Conservation (phyloP, 192 early-diverging fungal species). For the Coemansia javaensis region DNA sequence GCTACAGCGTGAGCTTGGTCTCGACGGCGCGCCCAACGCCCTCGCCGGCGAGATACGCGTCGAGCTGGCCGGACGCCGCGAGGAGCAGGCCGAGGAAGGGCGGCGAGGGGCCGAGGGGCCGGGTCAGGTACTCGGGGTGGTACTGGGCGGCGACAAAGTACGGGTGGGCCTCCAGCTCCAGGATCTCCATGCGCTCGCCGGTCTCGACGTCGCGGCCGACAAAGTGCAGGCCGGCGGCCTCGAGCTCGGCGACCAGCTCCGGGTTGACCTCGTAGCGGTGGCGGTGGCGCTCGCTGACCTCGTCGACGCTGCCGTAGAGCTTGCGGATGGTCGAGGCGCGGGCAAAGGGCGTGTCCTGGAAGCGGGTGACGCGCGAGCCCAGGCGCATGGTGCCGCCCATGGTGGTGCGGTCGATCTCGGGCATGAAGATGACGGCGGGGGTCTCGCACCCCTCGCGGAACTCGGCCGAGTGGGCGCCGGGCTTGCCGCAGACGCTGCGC, state of each 20-base stretch:
- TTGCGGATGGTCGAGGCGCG: conserved; percentile 60
- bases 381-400: conserved; percentile 98
- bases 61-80: conserved; percentile 72
- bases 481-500: conserved; percentile 80
- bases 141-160: conserved; percentile 94
- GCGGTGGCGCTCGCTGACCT: conserved; percentile 87
- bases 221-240: conserved; percentile 78
- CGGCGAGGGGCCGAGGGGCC: conserved; percentile 87
- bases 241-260: conserved; percentile 65
- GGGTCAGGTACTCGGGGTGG: conserved; percentile 96
- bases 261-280: conserved; percentile 99
- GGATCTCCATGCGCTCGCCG: conserved; percentile 96
- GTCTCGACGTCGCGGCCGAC: conserved; percentile 87
- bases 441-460: conserved; percentile 65
- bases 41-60: conserved; percentile 44
- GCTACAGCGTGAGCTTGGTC: conserved; percentile 45
- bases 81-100: conserved; percentile 90
- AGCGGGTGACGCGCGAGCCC: conserved; percentile 76
- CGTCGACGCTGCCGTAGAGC: conserved; percentile 55
- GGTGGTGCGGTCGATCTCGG: conserved; percentile 87
- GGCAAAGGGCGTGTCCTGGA: conserved; percentile 61
- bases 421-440: conserved; percentile 94
- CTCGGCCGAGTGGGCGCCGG: conserved; percentile 81
- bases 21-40: conserved; percentile 15
- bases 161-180: conserved; percentile 85